Evolutionary conservation across 805 yeast species (phyloP).

Genomic region (Helenozyma rhizophorensis): DNA sequence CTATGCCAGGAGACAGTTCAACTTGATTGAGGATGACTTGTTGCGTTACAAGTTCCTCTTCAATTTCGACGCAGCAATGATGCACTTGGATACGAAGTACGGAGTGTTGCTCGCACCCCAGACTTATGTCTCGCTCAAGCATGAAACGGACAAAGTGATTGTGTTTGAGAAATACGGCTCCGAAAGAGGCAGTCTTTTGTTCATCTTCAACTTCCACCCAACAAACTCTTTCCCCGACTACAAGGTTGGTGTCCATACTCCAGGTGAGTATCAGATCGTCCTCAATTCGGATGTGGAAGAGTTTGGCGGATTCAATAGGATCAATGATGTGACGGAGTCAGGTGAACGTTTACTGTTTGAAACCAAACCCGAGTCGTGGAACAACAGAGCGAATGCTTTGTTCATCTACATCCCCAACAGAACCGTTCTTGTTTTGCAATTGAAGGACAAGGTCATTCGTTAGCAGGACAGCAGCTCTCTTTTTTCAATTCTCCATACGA

Average conservation of each 20-base stretch:
- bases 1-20: slow-evolving; percentile 94
- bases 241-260: slow-evolving; percentile 78
- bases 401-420: slow-evolving; percentile 83
- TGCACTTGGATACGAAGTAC: slow-evolving; percentile 62
- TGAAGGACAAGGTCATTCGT: slow-evolving; percentile 22
- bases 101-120: slow-evolving; percentile 66
- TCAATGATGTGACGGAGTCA: slow-evolving; percentile 32
- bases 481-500: too few relatives aligned
- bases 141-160: slow-evolving; percentile 83
- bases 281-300: slow-evolving; percentile 66
- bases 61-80: slow-evolving; percentile 84
- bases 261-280: slow-evolving; percentile 74
- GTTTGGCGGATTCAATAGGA: slow-evolving; percentile 80
- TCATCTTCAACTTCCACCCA: slow-evolving; percentile 89
- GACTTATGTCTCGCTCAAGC: slow-evolving; percentile 83
- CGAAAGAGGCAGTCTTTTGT: slow-evolving; percentile 83
- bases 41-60: slow-evolving; percentile 75
- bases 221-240: slow-evolving; percentile 78
- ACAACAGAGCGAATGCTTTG: slow-evolving; percentile 66
- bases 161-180: too few relatives aligned
- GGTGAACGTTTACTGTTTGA: slow-evolving; percentile 46
- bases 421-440: slow-evolving; percentile 39
- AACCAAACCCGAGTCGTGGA: slow-evolving; percentile 79
- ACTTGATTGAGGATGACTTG: slow-evolving; percentile 72
- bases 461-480: neutral